Evolutionary conservation across 2,329 filamentous ascomycete species (phyloP).

Genomic region (Cercospora berteroae): DNA sequence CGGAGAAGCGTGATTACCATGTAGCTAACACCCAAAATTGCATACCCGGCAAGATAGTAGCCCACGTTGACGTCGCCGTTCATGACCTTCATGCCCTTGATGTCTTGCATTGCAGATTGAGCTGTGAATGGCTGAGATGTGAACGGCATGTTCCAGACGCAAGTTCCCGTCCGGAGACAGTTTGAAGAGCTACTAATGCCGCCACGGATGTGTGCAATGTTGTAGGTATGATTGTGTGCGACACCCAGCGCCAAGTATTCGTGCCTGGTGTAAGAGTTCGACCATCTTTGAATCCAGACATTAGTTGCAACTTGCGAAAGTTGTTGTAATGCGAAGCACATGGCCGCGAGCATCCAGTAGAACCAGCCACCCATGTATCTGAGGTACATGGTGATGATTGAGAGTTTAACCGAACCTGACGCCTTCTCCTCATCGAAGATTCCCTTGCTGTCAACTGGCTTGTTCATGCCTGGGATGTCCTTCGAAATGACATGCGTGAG

Average conservation of each 20-base stretch:
- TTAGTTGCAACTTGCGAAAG: conserved; percentile 83
- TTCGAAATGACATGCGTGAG: conserved; percentile 48
- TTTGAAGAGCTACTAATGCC: conserved; percentile 45
- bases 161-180: conserved; percentile 52
- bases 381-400: conserved; percentile 82
- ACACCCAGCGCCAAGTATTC: conserved; percentile 37
- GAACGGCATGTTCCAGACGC: conserved; percentile 46
- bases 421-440: conserved; percentile 68
- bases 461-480: conserved; percentile 40
- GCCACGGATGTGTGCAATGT: conserved; percentile 45
- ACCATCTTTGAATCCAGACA: conserved; percentile 93
- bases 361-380: conserved; percentile 92
- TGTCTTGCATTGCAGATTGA: conserved; percentile 16
- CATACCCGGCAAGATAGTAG: conserved; percentile 84
- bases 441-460: conserved; percentile 51
- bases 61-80: conserved; percentile 62
- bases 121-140: conserved; percentile 21
- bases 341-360: conserved; percentile 78
- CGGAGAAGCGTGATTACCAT: conserved; percentile 78
- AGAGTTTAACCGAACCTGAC: conserved; percentile 81
- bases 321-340: conserved; percentile 80
- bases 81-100: conserved; percentile 24
- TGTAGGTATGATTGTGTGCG: conserved; percentile 27
- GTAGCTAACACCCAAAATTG: conserved; percentile 71
- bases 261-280: conserved; percentile 72